phyloP scores from a whole-genome alignment of 169 alveolate genomes.

The Cryptosporidium sp. region DNA sequence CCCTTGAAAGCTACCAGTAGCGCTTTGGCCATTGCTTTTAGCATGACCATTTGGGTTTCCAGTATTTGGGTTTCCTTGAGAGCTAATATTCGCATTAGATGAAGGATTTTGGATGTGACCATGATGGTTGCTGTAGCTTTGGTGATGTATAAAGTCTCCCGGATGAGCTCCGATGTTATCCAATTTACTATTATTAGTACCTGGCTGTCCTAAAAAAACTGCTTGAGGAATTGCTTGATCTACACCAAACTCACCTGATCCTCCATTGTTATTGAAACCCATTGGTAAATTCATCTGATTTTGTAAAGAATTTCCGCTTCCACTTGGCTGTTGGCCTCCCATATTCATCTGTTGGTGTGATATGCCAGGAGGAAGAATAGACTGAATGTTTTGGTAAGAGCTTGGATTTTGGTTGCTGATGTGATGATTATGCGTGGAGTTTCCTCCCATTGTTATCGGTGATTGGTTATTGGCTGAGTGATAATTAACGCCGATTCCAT shows the following conservation, averaged over 20 bases:
- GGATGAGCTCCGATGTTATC: constrained; percentile 15
- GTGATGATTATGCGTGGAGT: constrained; percentile 7
- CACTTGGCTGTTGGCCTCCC: constrained; percentile 2
- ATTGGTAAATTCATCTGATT: constrained; percentile 35
- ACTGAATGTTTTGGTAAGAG: constrained; percentile 34
- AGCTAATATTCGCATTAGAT: not conserved
- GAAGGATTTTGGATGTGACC: constrained; percentile 9
- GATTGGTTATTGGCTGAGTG: constrained; percentile 32
- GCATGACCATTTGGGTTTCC: constrained; percentile 7
- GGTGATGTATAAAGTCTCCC: constrained; percentile 31
- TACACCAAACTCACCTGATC: constrained; percentile 36
- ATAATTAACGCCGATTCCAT: not conserved
- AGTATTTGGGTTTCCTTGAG: constrained; percentile 32
- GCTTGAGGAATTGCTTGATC: constrained; percentile 65
- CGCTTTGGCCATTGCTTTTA: not conserved
- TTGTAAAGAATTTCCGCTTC: constrained; percentile 18
- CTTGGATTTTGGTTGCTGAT: not conserved
- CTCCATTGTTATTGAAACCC: constrained; percentile 14
- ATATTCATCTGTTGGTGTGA: not conserved
- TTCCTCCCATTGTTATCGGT: constrained; percentile 21
- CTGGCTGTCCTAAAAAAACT: constrained; percentile 53
- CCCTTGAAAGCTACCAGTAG: constrained; percentile 22
- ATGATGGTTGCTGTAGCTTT: constrained; percentile 36
- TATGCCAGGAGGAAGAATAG: constrained; percentile 34
- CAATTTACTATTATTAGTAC: not conserved